phyloP scores from a whole-genome alignment of 345 rosid genomes.

The Geranium rotundifolium region DNA sequence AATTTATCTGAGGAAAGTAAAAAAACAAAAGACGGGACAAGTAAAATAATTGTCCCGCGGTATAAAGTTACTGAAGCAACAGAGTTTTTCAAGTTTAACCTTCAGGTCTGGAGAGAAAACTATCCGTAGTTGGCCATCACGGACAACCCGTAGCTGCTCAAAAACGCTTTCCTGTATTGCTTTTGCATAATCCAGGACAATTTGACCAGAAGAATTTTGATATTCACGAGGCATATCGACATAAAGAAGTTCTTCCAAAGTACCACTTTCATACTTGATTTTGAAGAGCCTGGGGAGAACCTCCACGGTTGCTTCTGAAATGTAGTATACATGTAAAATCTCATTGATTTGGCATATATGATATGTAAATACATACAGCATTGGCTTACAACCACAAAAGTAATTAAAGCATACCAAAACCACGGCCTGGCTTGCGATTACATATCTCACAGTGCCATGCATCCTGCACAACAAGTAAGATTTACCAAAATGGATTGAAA shows the following conservation, averaged over 20 bases:
- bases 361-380: neutral
- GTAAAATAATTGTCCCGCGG: neutral
- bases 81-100: slow-evolving; percentile 11
- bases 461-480: slow-evolving; percentile 45
- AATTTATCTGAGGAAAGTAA: slow-evolving; percentile 28
- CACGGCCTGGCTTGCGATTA: slow-evolving; percentile 95
- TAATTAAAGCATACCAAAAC: slow-evolving; percentile 58
- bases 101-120: slow-evolving; percentile 29
- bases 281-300: slow-evolving; percentile 36
- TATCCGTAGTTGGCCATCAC: slow-evolving; percentile 35
- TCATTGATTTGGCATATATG: neutral
- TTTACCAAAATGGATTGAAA: slow-evolving; percentile 5
- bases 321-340: neutral
- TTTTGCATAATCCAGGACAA: slow-evolving; percentile 35
- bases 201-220: slow-evolving; percentile 21
- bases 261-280: slow-evolving; percentile 34
- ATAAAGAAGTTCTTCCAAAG: slow-evolving; percentile 30
- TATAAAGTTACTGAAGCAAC: neutral
- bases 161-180: slow-evolving; percentile 37
- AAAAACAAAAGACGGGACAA: slow-evolving; percentile 1
- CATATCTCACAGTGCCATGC: slow-evolving; percentile 99
- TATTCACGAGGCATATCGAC: slow-evolving; percentile 30
- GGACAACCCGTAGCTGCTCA: slow-evolving; percentile 37
- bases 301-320: slow-evolving; percentile 32
- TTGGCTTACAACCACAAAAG: neutral